Conservation (phyloP, 2,329 filamentous ascomycete genomes). For the Botrytis byssoidea region DNA sequence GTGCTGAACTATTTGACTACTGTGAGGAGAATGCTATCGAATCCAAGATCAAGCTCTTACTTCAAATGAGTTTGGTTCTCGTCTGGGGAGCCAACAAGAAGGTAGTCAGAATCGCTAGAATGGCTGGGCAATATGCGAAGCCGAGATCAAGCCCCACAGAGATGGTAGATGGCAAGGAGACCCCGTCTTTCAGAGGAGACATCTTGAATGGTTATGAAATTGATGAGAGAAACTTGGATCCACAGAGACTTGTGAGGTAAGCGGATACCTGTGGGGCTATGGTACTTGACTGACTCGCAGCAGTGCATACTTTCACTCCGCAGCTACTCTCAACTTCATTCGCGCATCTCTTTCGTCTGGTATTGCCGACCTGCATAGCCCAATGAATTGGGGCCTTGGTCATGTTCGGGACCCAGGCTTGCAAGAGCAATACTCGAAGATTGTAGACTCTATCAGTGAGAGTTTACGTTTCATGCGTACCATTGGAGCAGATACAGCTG, state of each 20-base stretch:
- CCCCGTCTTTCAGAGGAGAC: constrained; percentile 90
- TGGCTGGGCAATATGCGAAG: constrained; percentile 98
- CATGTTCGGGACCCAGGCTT: constrained; percentile 83
- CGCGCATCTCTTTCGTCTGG: constrained; percentile 80
- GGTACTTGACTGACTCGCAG: constrained; percentile 16
- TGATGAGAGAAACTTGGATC: constrained; percentile 77
- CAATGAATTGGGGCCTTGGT: constrained; percentile 90
- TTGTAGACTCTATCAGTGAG: constrained; percentile 83
- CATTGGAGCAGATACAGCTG: constrained; percentile 82
- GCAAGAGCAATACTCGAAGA: constrained; percentile 80
- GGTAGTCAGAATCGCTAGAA: constrained; percentile 90
- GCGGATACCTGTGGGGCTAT: constrained; percentile 25
- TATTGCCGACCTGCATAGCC: constrained; percentile 89
- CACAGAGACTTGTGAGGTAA: constrained; percentile 72
- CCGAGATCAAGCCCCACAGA: constrained; percentile 88
- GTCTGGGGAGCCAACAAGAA: constrained; percentile 82
- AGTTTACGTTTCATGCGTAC: constrained; percentile 93
- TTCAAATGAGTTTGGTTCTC: constrained; percentile 95
- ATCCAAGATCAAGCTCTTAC: constrained; percentile 90
- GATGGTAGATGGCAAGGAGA: constrained; percentile 72
- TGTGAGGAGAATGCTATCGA: constrained; percentile 87
- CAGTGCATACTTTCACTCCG: constrained; percentile 92
- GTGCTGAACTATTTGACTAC: constrained; percentile 96
- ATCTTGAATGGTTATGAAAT: constrained; percentile 87
- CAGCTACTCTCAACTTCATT: constrained; percentile 91